Base-by-base conservation (phyloP, 345 rosid genomes). In the Xanthoceras sorbifolium region DNA sequence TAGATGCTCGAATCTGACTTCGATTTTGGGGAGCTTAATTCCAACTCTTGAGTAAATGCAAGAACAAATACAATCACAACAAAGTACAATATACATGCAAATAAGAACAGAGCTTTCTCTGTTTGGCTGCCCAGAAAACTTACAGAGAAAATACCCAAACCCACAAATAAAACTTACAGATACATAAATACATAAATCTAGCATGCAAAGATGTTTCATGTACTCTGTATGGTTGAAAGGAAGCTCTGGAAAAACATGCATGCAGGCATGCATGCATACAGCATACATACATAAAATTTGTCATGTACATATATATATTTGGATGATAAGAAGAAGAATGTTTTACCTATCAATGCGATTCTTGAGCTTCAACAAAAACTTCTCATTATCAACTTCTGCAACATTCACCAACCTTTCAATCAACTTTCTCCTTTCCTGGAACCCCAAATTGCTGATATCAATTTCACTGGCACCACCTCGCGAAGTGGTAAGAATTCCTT, bases 1-100 rank as follows among this genome's bases (percentile, higher is more conserved):
- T 26, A 88, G 25, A 78, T 84, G 54, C 73, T 86, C 87, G 42
- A 72, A 86, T 63, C 91, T 60, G 7, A 84, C 89, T n/a, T 73
- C 76, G 15, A 73, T 64, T 42, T 44, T 11, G 1, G 69, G 76
- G 22, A 73, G 68, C 9, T 81, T 65, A 50, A 88, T 25, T 48
- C 83, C 78, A 64, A 86, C 91, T 72, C 87, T 57, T 84, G 83
- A 31, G 14, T 9, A 67, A 34, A 67, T 29, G 28, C 55, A 10
- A 17, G 15, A 60, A 22, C n/a, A 59, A 18, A 52, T 25, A n/a
- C 23, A 76, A 44, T 62, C 7, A 44, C 12, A 69, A 69, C 50
- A 34, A 55, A n/a, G 31, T 9, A 38, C 25, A 4, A 28, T 14
- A 38, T 1, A 22, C 18, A 17, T 34, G 14, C 0, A 72, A 59